Conservation (phyloP, 441 rosid genomes). For the Euphorbia schlechtendalii region DNA sequence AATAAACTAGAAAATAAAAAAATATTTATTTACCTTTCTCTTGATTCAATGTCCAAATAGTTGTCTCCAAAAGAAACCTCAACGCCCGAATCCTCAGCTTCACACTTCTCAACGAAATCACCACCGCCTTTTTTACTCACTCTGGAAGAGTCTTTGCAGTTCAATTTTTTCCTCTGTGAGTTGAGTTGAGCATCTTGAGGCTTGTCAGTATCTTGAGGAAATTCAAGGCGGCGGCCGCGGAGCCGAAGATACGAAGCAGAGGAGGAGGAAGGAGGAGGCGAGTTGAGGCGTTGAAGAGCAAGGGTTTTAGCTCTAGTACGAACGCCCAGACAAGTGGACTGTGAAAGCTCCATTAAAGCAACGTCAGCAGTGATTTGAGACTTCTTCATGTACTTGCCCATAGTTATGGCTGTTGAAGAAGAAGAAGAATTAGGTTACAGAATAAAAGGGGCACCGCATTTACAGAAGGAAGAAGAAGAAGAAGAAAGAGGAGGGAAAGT, state of each 20-base stretch:
- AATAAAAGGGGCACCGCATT: background rate
- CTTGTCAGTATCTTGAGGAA: conserved; percentile 27
- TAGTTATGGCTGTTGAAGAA: conserved; percentile 9
- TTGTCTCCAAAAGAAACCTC: conserved; percentile 66
- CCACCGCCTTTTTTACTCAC: conserved; percentile 12
- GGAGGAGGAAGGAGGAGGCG: conserved; percentile 18
- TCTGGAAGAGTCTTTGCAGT: conserved; percentile 20
- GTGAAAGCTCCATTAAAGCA: conserved; percentile 51
- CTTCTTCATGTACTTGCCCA: conserved; percentile 92
- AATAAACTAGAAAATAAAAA: background rate
- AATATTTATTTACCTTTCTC: conserved; percentile 49
- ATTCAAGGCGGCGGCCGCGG: conserved; percentile 65
- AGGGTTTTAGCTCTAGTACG: conserved; percentile 76
- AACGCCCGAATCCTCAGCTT: conserved; percentile 26
- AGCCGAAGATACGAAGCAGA: conserved; percentile 57
- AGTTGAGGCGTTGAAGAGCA: conserved; percentile 53
- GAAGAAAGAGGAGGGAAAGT: background rate
- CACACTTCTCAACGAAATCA: conserved; percentile 17
- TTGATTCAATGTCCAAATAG: conserved; percentile 46
- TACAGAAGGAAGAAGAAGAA: background rate
- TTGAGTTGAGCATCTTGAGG: background rate
- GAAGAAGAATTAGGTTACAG: conserved; percentile 3
- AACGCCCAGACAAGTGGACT: conserved; percentile 51
- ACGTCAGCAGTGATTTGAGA: conserved; percentile 51
- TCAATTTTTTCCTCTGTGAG: conserved; percentile 3